Evolutionary conservation across 2,329 filamentous ascomycete species (phyloP).

Genomic region (Aplosporella prunicola): DNA sequence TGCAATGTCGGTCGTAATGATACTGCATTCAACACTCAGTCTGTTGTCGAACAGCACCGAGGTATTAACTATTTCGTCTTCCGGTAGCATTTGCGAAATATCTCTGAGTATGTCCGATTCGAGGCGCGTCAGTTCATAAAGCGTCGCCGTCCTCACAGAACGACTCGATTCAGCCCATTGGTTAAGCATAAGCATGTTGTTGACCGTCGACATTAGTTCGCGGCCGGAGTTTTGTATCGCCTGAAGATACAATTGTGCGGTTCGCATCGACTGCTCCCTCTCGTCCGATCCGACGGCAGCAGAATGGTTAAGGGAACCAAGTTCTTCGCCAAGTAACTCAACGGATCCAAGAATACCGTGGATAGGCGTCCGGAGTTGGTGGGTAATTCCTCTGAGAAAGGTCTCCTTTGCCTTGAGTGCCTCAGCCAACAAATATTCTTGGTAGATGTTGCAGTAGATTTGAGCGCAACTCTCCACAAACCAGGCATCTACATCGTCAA

Average conservation of each 20-base stretch:
- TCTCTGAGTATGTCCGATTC: slow-evolving; percentile 26
- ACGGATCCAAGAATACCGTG: slow-evolving; percentile 37
- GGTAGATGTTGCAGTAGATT: slow-evolving; percentile 31
- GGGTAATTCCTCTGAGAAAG: slow-evolving; percentile 38
- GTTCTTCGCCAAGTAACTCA: slow-evolving; percentile 35
- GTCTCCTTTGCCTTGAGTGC: slow-evolving; percentile 36
- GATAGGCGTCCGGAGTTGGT: slow-evolving; percentile 40
- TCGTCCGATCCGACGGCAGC: too few relatives aligned
- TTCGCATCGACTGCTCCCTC: too few relatives aligned
- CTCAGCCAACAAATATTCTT: slow-evolving; percentile 31
- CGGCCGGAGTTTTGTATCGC: slow-evolving; percentile 33
- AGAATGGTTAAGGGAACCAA: slow-evolving; percentile 14
- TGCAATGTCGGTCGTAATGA: slow-evolving; percentile 28
- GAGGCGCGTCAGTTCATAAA: slow-evolving; percentile 24
- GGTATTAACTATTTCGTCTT: slow-evolving; percentile 19
- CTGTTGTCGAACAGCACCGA: slow-evolving; percentile 27
- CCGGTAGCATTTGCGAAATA: slow-evolving; percentile 20
- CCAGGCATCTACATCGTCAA: slow-evolving; percentile 40
- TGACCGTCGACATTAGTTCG: slow-evolving; percentile 38
- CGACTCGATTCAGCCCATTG: slow-evolving; percentile 30
- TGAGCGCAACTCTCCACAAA: slow-evolving; percentile 35
- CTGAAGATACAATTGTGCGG: slow-evolving; percentile 19
- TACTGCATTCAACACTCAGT: slow-evolving; percentile 20
- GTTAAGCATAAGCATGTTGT: slow-evolving; percentile 36
- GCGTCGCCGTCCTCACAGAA: slow-evolving; percentile 15